A percentile compares a stretch with the other conserved stretches of the same genome.
These are phyloP conservation scores for Moelleriella libera DNA, from an alignment of 2,329 filamentous ascomycete genomes.

Conservation along the genomic window DNA sequence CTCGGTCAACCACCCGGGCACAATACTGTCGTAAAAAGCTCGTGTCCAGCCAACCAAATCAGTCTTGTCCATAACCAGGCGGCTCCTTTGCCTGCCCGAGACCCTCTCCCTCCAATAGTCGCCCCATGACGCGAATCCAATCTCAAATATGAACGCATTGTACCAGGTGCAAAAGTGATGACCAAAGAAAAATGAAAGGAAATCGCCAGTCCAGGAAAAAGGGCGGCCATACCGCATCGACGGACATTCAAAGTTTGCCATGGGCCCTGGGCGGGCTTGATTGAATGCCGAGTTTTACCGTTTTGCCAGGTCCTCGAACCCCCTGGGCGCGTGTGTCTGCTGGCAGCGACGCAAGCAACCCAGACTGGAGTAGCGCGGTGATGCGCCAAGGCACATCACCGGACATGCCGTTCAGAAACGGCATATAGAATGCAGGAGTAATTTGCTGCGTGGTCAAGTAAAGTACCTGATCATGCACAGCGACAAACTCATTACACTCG, in stretches of 20 bases:
- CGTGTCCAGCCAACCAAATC: too few relatives aligned
- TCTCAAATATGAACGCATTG: not conserved
- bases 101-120: not conserved
- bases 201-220: slow-evolving; percentile 12
- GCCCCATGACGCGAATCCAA: not conserved
- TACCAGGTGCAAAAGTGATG: slow-evolving; percentile 7
- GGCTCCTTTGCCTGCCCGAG: not conserved
- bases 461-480: slow-evolving; percentile 1
- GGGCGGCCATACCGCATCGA: slow-evolving; percentile 25
- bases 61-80: too few relatives aligned
- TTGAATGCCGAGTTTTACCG: not conserved
- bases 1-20: too few relatives aligned
- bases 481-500: slow-evolving; percentile 7
- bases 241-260: slow-evolving; percentile 8
- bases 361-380: slow-evolving; percentile 2
- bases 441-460: slow-evolving; percentile 2
- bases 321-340: too few relatives aligned
- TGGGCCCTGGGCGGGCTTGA: not conserved
- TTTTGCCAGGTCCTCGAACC: too few relatives aligned
- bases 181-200: slow-evolving; percentile 13
- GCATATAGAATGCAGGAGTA: slow-evolving; percentile 7
- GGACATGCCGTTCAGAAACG: slow-evolving; percentile 24
- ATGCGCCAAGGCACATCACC: slow-evolving; percentile 15
- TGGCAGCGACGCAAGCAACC: not conserved
- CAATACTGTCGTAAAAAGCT: too few relatives aligned